Evolutionary conservation across 495 filamentous ascomycete genomes (phyloP).

Genomic region (Trichoderma reesei): DNA sequence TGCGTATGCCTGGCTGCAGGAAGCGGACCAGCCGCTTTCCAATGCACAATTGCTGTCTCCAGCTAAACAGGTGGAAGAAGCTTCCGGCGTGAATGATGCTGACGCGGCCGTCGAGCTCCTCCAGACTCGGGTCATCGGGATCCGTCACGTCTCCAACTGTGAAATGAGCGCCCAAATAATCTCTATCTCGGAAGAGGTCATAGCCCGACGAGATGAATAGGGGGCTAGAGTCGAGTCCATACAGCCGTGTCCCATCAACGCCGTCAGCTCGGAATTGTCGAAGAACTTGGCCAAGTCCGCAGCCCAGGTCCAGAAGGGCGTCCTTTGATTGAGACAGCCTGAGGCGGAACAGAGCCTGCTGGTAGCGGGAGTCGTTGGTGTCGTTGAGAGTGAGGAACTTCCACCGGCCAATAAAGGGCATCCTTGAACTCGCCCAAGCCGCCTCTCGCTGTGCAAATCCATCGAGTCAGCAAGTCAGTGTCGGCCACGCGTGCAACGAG

Average conservation of each 20-base stretch:
- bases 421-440: constrained; percentile 36
- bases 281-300: constrained; percentile 40
- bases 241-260: constrained; percentile 28
- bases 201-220: constrained; percentile 36
- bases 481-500: background rate
- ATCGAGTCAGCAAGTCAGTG: constrained; percentile 4
- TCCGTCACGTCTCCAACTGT: constrained; percentile 25
- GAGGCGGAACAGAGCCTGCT: constrained; percentile 30
- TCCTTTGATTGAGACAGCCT: constrained; percentile 23
- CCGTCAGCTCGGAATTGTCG: constrained; percentile 35
- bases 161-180: constrained; percentile 19
- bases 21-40: constrained; percentile 26
- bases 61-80: constrained; percentile 38
- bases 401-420: constrained; percentile 46
- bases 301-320: constrained; percentile 37
- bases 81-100: constrained; percentile 33
- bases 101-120: constrained; percentile 23
- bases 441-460: constrained; percentile 30
- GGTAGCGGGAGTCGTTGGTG: constrained; percentile 22
- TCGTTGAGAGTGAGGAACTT: constrained; percentile 40
- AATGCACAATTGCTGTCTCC: constrained; percentile 27
- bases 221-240: constrained; percentile 32
- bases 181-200: constrained; percentile 28
- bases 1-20: constrained; percentile 22
- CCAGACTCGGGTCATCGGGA: constrained; percentile 14